A percentile compares a stretch with the other conserved stretches of the same genome.
These are phyloP conservation scores for Aspergillus sp. DNA, from an alignment of 2,329 filamentous ascomycete species.

Conservation along the genomic window DNA sequence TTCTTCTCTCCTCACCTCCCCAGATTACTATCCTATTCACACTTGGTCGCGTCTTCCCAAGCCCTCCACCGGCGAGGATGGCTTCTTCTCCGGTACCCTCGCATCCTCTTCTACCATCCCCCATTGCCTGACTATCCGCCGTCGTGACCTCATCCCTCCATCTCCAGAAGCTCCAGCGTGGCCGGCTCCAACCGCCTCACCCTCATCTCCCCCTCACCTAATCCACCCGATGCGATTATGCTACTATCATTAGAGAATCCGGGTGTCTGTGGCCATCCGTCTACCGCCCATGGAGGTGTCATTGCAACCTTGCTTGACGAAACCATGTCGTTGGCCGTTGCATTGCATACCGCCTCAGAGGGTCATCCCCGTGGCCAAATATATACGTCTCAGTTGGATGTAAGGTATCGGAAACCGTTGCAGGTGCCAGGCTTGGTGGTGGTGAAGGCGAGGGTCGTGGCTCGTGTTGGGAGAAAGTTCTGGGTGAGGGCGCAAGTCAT, in stretches of 20 bases:
- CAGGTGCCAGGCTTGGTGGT: slow-evolving; percentile 31
- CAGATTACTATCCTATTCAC: slow-evolving; percentile 33
- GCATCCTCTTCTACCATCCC: slow-evolving; percentile 36
- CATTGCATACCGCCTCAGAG: slow-evolving; percentile 20
- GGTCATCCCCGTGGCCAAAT: slow-evolving; percentile 24
- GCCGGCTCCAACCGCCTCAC: slow-evolving; percentile 18
- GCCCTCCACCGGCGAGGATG: slow-evolving; percentile 37
- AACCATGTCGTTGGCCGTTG: slow-evolving; percentile 37
- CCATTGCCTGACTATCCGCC: slow-evolving; percentile 34
- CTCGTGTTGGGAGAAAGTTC: slow-evolving; percentile 33
- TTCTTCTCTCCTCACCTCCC: slow-evolving; percentile 24
- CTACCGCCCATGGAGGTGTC: slow-evolving; percentile 37
- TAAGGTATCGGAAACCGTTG: slow-evolving; percentile 36
- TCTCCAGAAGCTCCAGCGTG: slow-evolving; percentile 16
- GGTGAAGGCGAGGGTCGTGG: slow-evolving; percentile 32
- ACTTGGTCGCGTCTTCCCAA: slow-evolving; percentile 38
- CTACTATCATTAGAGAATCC: slow-evolving; percentile 29
- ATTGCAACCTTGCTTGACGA: slow-evolving; percentile 40
- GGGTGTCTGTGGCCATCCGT: slow-evolving; percentile 36
- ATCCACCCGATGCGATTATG: slow-evolving; percentile 33
- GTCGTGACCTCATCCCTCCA: slow-evolving; percentile 19
- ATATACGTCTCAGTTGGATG: slow-evolving; percentile 38
- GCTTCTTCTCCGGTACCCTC: slow-evolving; percentile 37
- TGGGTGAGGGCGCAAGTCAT: slow-evolving; percentile 37
- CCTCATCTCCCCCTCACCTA: slow-evolving; percentile 16